These are phyloP conservation scores for Cytospora schulzeri DNA, from an alignment of 2,329 filamentous ascomycete genomes.

Conservation along the genomic window DNA sequence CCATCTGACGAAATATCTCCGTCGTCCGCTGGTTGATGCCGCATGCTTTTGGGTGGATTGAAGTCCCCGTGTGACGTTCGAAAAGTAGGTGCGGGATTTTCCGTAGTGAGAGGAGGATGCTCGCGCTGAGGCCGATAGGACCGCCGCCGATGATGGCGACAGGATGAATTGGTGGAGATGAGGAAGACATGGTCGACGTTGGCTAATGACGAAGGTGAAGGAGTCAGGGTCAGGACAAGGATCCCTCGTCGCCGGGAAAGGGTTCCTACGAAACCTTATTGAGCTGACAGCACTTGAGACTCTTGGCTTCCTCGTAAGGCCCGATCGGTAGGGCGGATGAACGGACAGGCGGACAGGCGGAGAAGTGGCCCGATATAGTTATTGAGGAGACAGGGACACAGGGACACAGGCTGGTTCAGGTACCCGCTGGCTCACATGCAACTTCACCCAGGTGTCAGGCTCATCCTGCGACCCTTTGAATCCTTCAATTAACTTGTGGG, in stretches of 20 bases:
- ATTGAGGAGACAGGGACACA: too few species aligned
- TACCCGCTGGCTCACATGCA: too few species aligned
- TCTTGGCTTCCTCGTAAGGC: background rate
- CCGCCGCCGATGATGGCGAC: slow-evolving; percentile 24
- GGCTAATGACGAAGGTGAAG: background rate
- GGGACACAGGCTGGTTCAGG: too few species aligned
- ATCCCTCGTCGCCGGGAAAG: background rate
- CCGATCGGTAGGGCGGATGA: background rate
- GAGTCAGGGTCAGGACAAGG: too few species aligned
- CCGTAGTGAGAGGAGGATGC: slow-evolving; percentile 27
- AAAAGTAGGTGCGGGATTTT: slow-evolving; percentile 27
- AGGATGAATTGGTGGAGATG: slow-evolving; percentile 1
- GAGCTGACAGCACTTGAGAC: background rate
- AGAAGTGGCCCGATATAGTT: too few species aligned
- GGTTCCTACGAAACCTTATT: background rate
- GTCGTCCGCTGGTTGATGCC: slow-evolving; percentile 21
- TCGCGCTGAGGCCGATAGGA: slow-evolving; percentile 25
- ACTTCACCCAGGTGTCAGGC: background rate
- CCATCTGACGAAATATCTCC: slow-evolving; percentile 18
- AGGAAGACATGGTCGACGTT: background rate
- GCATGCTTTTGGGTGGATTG: slow-evolving; percentile 26
- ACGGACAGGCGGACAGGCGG: background rate
- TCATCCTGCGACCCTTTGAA: too few species aligned
- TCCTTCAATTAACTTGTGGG: too few species aligned
- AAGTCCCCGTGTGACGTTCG: slow-evolving; percentile 28